Evolutionary conservation across 2,329 filamentous ascomycete species (phyloP), one percentile per base, ranked within the genome.

Genomic region (Nothophaeocryptopus gaeumannii): DNA sequence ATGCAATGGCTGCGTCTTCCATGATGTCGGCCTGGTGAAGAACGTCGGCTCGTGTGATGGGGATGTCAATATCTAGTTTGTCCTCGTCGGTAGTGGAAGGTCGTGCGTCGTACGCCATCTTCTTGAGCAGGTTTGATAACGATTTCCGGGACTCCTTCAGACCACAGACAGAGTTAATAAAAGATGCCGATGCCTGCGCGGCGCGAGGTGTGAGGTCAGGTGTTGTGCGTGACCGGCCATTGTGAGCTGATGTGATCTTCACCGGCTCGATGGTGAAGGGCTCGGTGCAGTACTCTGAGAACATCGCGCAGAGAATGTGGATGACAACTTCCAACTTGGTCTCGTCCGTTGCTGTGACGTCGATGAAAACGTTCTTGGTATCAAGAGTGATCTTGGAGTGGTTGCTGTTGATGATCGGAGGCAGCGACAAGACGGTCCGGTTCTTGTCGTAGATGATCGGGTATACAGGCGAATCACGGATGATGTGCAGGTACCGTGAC

Each of bases 1-100:
- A 96, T 45, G 89, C 90, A 58, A 99, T 93, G 35, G 90, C 93
- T 14, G 95, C 85, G 67, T 99, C 95, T 74, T 99, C 93, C 92
- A 99, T 99, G 60, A 99, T 88, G 68, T 99, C 93, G 63, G 90
- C 95, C 67, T 96, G 88, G 71, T 99, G 93, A 30, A 99, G 83
- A 36, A 99, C 86, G 70, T 99, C 93, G 40, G 93, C 92, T 55
- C 93, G 83, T 39, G 91, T 97, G 30, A 91, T 83, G 8, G 93
- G 93, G 16, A 97, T 82, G 32, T 85, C 80, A 26, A 97, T 84
- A 63, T 95, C 86, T 42, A 93, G 74, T 42, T 69, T 70, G 66
- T 88, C 84, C 47, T 80, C 71, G 54, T 86, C 79, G 54, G 81
- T 79, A 47, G 78, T 73, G 0, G 89, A 93, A 2, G 89, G 91